Base-by-base conservation (phyloP, 257 asterid genomes). In the Solanum sitiens region DNA sequence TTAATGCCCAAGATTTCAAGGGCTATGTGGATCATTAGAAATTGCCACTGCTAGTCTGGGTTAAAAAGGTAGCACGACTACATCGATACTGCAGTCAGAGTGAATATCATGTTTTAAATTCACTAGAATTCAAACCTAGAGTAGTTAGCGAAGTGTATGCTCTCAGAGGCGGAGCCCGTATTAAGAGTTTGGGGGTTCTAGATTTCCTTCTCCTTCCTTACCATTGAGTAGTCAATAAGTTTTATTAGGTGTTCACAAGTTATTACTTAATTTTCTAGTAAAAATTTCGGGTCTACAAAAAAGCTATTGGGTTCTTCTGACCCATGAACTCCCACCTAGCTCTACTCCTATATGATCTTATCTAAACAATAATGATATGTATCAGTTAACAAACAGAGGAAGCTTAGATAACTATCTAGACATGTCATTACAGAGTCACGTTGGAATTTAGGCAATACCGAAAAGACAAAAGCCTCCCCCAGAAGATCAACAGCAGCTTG, bases 401-500 rank as follows among this genome's bases (percentile, higher is more conserved):
- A 27, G 42, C 27, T 9, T 23, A 87, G 79, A 67, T 84, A 80
- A 15, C 33, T 68, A 40, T 42, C 47, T 73, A 77, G 40, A 75
- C 59, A 88, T 76, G 77, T 4, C 80, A 71, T 27, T 68, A 74
- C 79, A 90, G 75, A 83, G 39, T 44, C 75, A 87, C 86, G 86
- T 76, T 45, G 82, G 87, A 73, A 72, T 79, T 71, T 87, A 88
- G 45, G 42, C 44, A 80, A 86, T 95, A 97, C 99, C 92, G 95
- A 91, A 91, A 97, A 97, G 91, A 97, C 89, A 89, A 97, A 97
- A 72, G 90, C 2, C 87, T 97, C 99, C 83, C 99, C 99, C 18
- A 97, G 89, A 89, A 96, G 98, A 91, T 97, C 99, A 35, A 90
- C 98, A 63, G 99, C 98, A 87, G 95, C 98, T 89, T 95, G 99